A percentile compares a stretch with the other conserved stretches of the same genome.
phyloP scores from a whole-genome alignment of 1,139 yeast species.

The Candida anutae region DNA sequence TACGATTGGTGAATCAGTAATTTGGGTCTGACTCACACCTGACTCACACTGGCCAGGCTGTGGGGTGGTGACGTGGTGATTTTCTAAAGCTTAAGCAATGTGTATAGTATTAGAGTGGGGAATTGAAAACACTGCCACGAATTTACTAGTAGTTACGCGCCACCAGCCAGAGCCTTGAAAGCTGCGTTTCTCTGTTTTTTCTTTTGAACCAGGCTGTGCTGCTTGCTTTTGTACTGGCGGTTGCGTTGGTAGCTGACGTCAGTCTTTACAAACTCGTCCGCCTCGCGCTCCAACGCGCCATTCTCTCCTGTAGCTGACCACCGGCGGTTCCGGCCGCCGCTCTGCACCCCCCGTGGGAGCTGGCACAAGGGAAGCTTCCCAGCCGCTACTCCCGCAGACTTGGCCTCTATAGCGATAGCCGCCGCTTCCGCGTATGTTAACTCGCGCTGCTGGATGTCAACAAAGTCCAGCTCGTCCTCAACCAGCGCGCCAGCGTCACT shows the following conservation, averaged over 20 bases:
- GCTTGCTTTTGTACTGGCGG: constrained; percentile 8
- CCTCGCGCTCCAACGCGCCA: constrained; percentile 4
- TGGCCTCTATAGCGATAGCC: constrained; percentile 13
- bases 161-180: no score
- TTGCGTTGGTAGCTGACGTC: constrained; percentile 8
- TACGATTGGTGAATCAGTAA: not conserved
- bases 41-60: no score
- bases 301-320: constrained; percentile 5
- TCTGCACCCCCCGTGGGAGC: no score
- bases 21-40: no score
- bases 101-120: no score
- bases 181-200: constrained; percentile 7
- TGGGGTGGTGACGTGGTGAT: no score
- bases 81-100: no score
- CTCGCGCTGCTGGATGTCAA: constrained; percentile 28
- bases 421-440: constrained; percentile 43
- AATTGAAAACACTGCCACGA: no score
- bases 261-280: constrained; percentile 6
- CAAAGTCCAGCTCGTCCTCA: constrained; percentile 13
- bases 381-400: not conserved
- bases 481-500: constrained; percentile 10
- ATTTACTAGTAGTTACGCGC: no score
- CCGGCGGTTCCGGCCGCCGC: constrained; percentile 6
- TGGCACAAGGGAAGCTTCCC: not conserved
- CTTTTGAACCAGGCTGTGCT: constrained; percentile 6